Evolutionary conservation across 495 filamentous ascomycete species (phyloP), one percentile per base, ranked within the genome.

Genomic region (Penicillium egyptiacum): DNA sequence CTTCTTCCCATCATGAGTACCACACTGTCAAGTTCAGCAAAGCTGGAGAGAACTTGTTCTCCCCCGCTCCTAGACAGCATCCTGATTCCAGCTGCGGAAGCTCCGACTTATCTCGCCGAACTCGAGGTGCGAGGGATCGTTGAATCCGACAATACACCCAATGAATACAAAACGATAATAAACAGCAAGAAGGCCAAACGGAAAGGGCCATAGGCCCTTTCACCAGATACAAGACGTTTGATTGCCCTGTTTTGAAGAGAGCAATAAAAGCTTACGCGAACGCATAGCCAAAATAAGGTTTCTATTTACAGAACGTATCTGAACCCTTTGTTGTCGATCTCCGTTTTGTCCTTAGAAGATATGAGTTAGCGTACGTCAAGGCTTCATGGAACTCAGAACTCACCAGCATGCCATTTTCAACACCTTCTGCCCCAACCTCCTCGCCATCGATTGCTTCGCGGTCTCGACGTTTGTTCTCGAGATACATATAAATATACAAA

Each of bases 301-400:
- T n/a, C 0, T 11, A 7, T 20, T 41, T 65, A 81, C 45, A 83
- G 52, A 5, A 77, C 75, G 56, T 83, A 83, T 64, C 80, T 65
- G 59, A 84, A 84, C 1, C 69, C 76, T 59, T 75, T 78, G 44
- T 84, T 84, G 23, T 83, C 80, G 16, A 84, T 63, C 62, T 84
- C 80, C 0, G 81, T 83, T 69, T 79, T 69, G 55, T 83, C 80
- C 67, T 79, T 17, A 65, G 9, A 22, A 23, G 35, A 11, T 52
- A 44, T 0, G 37, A 20, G 19, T 59, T 52, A 61, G 56, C 12
- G 0, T 25, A 0, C 11, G 0, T 12, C 14, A 6, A 45, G 0
- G 19, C 4, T 26, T n/a, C 30, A n/a, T n/a, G 25, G 0, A 3
- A 12, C 30, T 22, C 1, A 41, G 16, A 19, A 60, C 66, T 49